phyloP scores from a whole-genome alignment of 208 protist species.

The Entamoeba dispar region DNA sequence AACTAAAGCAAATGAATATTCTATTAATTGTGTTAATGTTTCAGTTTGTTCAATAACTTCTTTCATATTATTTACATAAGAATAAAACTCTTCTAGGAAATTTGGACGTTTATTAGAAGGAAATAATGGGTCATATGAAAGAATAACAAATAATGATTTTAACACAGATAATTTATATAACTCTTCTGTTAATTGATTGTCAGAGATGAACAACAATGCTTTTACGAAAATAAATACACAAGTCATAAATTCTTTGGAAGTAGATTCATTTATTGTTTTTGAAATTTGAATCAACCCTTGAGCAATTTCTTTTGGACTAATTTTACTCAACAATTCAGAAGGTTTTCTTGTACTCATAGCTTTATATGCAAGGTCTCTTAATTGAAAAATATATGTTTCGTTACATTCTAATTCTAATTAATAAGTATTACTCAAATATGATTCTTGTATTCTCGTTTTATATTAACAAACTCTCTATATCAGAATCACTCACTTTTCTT shows the following conservation, averaged over 20 bases:
- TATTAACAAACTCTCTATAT: neutral
- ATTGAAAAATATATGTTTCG: neutral
- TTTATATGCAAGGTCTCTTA: neutral
- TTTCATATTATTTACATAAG: neutral
- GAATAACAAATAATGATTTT: neutral
- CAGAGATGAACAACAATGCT: neutral
- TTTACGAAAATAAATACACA: neutral
- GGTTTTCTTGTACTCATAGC: neutral
- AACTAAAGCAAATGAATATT: neutral
- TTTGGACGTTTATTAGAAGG: neutral
- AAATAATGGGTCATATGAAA: neutral
- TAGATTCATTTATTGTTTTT: neutral
- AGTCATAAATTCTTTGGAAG: neutral
- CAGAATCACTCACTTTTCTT: neutral
- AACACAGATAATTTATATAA: neutral
- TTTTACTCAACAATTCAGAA: neutral
- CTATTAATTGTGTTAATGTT: neutral
- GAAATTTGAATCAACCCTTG: neutral
- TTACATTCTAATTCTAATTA: neutral
- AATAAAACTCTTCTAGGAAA: neutral
- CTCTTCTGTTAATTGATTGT: neutral
- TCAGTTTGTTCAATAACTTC: neutral
- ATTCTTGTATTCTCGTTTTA: neutral
- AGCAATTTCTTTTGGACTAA: neutral
- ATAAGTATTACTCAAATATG: neutral